phyloP scores from a whole-genome alignment of 345 rosid genomes.

The Nasturtium officinale region DNA sequence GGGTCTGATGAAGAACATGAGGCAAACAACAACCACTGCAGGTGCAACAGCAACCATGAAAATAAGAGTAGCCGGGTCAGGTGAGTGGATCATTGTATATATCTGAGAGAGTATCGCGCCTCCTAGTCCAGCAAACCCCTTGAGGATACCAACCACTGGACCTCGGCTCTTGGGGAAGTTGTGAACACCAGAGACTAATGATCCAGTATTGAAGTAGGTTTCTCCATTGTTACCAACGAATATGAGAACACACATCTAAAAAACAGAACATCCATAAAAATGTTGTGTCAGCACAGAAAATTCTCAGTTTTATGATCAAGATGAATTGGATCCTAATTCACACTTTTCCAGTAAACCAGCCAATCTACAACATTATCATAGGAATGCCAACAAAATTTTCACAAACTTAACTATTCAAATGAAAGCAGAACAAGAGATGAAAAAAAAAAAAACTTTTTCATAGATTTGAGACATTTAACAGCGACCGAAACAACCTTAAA shows the following conservation, averaged over 20 bases:
- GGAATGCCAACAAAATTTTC: neutral
- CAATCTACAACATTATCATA: neutral
- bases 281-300: neutral
- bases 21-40: constrained; percentile 64
- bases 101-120: constrained; percentile 95
- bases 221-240: constrained; percentile 93
- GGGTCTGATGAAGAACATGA: constrained; percentile 90
- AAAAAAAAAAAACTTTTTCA: neutral
- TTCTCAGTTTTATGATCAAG: neutral
- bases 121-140: constrained; percentile 96
- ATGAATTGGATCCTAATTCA: constrained; percentile 1
- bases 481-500: constrained; percentile 31
- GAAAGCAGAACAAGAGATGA: constrained; percentile 15
- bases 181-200: constrained; percentile 93
- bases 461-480: constrained; percentile 19
- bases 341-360: neutral
- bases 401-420: constrained; percentile 1
- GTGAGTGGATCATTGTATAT: constrained; percentile 71
- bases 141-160: constrained; percentile 95
- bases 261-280: neutral
- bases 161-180: constrained; percentile 98
- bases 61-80: constrained; percentile 81
- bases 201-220: constrained; percentile 92
- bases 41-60: constrained; percentile 98
- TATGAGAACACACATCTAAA: constrained; percentile 92